Conservation (phyloP, 768 basidiomycete species). For the Infundibulicybe gibba region DNA sequence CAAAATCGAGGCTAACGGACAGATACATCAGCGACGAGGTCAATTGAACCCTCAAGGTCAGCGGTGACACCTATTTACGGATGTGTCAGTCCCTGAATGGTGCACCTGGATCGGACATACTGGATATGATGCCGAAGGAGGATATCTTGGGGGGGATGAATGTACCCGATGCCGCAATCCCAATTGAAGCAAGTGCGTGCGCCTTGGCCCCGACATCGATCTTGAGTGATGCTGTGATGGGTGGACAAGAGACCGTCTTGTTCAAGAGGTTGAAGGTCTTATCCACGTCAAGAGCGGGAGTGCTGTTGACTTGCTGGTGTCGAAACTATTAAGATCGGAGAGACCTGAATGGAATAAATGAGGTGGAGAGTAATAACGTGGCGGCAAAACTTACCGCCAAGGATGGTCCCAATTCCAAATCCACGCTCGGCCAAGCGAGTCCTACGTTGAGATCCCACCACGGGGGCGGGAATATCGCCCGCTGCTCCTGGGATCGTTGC, state of each 20-base stretch:
- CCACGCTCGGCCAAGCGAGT: constrained; percentile 11
- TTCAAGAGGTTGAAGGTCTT: constrained; percentile 25
- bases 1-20: no score
- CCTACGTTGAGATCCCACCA: constrained; percentile 6
- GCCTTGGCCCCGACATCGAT: constrained; percentile 18
- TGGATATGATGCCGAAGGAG: constrained; percentile 28
- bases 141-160: constrained; percentile 19
- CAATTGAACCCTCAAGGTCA: no score
- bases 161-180: constrained; percentile 20
- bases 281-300: constrained; percentile 28
- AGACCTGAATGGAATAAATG: constrained; percentile 7
- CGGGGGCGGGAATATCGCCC: constrained; percentile 11
- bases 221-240: constrained; percentile 11
- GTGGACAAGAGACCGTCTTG: constrained; percentile 16
- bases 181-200: constrained; percentile 21
- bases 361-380: background rate
- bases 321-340: constrained; percentile 24
- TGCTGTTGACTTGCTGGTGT: constrained; percentile 21
- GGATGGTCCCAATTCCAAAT: no score
- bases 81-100: constrained; percentile 1
- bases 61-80: constrained; percentile 18
- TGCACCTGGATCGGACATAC: constrained; percentile 15
- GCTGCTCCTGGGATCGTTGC: constrained; percentile 13
- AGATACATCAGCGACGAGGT: no score
- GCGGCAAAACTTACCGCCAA: no score